Conservation (phyloP, 305 asterid species). For the Fraxinus platypoda region DNA sequence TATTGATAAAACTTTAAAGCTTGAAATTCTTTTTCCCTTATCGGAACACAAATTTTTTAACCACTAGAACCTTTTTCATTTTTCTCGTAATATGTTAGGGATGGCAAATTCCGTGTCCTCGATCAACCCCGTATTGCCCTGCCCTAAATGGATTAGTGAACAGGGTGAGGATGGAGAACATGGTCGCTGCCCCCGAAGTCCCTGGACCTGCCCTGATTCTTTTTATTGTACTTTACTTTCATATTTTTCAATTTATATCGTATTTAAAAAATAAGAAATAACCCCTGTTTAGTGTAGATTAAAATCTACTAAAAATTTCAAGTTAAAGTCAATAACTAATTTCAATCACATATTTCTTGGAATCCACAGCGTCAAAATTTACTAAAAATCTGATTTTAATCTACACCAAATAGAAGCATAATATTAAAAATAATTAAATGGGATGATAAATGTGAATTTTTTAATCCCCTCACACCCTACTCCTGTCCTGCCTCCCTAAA, state of each 20-base stretch:
- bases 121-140: neutral
- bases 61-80: neutral
- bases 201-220: neutral
- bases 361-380: neutral
- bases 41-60: neutral
- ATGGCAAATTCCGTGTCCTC: neutral
- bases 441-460: neutral
- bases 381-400: neutral
- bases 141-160: neutral
- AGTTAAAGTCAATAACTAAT: neutral
- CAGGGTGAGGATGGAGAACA: neutral
- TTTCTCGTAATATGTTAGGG: neutral
- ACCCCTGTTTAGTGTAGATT: neutral
- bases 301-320: neutral
- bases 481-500: neutral
- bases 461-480: neutral
- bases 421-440: neutral
- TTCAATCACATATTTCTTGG: neutral
- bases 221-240: neutral
- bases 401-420: neutral
- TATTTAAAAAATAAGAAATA: neutral
- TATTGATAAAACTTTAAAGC: constrained; percentile 42
- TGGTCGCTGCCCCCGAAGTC: neutral
- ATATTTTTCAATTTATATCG: neutral
- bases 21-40: constrained; percentile 25